Evolutionary conservation across 768 basidiomycete species (phyloP).

Genomic region (Kondoa malvinella): DNA sequence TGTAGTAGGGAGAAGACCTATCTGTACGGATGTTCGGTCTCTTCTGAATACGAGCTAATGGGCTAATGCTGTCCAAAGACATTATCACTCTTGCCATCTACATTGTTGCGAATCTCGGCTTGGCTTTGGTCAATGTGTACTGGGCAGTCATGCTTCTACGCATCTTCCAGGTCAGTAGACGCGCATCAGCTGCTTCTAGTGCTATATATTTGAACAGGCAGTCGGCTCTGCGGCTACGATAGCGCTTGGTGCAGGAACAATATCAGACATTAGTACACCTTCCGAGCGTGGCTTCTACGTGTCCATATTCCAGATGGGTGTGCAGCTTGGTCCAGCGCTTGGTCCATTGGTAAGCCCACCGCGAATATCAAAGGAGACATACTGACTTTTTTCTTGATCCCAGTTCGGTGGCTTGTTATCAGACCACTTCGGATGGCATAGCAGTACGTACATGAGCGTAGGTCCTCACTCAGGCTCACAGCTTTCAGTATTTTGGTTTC

Average conservation of each 20-base stretch:
- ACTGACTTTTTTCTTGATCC: no score
- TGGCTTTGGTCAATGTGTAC: background rate
- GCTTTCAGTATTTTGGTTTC: background rate
- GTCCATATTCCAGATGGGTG: background rate
- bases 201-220: background rate
- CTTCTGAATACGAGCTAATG: no score
- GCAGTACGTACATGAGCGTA: background rate
- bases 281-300: background rate
- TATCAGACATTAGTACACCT: background rate
- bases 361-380: no score
- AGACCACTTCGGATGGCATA: background rate
- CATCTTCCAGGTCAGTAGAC: background rate
- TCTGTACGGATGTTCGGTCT: background rate
- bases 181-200: no score
- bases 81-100: background rate
- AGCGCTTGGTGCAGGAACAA: background rate
- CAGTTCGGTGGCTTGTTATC: background rate
- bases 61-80: no score
- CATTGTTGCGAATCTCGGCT: background rate
- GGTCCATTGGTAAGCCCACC: background rate
- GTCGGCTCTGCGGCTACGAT: background rate
- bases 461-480: background rate
- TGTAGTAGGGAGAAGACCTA: background rate
- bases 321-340: background rate
- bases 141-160: background rate